Evolutionary conservation across 2,329 filamentous ascomycete genomes (phyloP), one percentile per base, ranked within the genome.

Genomic region (Aspergillus flavus): DNA sequence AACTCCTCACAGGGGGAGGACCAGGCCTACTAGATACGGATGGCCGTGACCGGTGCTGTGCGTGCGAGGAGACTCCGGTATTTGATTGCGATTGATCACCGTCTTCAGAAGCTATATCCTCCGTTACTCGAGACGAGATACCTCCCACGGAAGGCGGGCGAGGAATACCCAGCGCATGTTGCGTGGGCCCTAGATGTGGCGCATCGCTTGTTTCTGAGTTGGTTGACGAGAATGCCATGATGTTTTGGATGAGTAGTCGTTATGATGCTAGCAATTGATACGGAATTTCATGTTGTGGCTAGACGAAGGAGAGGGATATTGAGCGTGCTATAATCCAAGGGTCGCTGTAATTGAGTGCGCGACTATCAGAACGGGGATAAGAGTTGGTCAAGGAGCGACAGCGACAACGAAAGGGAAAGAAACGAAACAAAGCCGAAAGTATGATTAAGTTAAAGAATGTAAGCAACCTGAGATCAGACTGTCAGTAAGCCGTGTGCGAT

Each of bases 101-200:
- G 79, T 85, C 82, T 67, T 85, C 83, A 43, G 84, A 84, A 55
- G 84, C 79, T 34, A 55, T 55, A 28, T 55, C 52, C 69, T 87
- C 84, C n/a, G 89, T 92, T 85, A 92, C 89, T 64, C 87, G 87
- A 62, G 89, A 91, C 32, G 90, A 92, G 59, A 91, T 89, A 62
- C 76, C 77, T 56, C 75, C 75, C 14, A 78, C 69, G 21, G 78
- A 80, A 39, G 76, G 76, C 54, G 77, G 76, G 12, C 76, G 75
- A 63, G 77, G 77, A 32, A 91, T 84, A 67, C 89, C 91, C 54
- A 87, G 69, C 28, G 70, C 72, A 73, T 73, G 72, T 56, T 71
- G 83, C 26, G 86, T 83, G 50, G 71, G 63, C 48, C 67, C 61
- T 10, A 65, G 64, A 55, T 72, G 69, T 26, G 64, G 69, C 58